Evolutionary conservation across 129 eudicot genomes (phyloP).

Genomic region (Escallonia herrerae): DNA sequence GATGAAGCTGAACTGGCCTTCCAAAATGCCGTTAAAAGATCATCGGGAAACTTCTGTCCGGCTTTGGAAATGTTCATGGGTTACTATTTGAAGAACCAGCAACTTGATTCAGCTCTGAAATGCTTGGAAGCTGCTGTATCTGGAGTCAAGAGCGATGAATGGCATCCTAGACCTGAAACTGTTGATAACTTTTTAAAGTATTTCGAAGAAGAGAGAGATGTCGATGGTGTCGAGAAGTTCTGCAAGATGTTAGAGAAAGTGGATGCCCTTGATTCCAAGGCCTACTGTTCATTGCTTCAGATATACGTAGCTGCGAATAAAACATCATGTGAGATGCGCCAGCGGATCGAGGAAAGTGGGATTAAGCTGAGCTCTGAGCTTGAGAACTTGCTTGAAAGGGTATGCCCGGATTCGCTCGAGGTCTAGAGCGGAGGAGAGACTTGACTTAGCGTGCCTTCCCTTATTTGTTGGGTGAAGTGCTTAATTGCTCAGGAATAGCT

Average conservation of each 20-base stretch:
- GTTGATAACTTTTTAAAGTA: constrained; percentile 30
- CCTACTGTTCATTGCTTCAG: constrained; percentile 39
- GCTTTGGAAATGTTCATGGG: constrained; percentile 28
- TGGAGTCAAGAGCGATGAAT: constrained; percentile 20
- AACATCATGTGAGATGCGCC: constrained; percentile 30
- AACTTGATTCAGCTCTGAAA: constrained; percentile 34
- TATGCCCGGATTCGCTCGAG: constrained; percentile 27
- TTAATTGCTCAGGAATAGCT: too few relatives aligned
- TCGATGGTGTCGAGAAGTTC: constrained; percentile 47
- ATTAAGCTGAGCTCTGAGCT: constrained; percentile 36
- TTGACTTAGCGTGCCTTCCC: too few relatives aligned
- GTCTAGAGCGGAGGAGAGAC: background rate
- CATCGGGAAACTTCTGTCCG: constrained; percentile 28
- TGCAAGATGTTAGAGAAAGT: constrained; percentile 35
- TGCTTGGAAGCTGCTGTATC: constrained; percentile 45
- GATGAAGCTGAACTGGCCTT: constrained; percentile 58
- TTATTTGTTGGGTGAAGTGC: too few relatives aligned
- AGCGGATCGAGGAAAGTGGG: constrained; percentile 48
- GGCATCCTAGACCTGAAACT: constrained; percentile 24
- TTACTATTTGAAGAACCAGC: constrained; percentile 22
- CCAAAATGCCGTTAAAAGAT: constrained; percentile 26
- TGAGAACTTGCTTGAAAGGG: constrained; percentile 39
- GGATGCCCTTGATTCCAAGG: constrained; percentile 35
- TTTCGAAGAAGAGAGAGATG: constrained; percentile 44
- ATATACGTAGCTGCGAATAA: constrained; percentile 46